Percentiles rank a stretch among this genome's conserved stretches.
These are phyloP conservation scores for Backusella morwellensis DNA, from an alignment of 192 early-diverging fungal genomes.

Conservation along the genomic window DNA sequence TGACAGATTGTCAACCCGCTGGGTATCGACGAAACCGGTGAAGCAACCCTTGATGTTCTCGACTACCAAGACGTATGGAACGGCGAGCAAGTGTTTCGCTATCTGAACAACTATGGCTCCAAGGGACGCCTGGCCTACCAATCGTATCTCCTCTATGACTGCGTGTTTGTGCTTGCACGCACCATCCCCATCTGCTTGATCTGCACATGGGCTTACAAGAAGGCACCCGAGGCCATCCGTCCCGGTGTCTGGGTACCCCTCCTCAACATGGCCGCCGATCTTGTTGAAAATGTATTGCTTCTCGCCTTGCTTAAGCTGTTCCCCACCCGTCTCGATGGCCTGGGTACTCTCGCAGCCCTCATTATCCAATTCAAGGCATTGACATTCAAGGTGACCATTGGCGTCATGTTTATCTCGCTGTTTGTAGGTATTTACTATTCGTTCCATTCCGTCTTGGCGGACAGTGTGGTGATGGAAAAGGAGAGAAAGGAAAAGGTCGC, in stretches of 20 bases:
- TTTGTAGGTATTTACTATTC: constrained; percentile 30
- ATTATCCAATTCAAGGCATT: constrained; percentile 24
- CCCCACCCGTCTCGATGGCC: constrained; percentile 7
- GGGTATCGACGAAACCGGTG: constrained; percentile 5
- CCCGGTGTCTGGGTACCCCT: constrained; percentile 27
- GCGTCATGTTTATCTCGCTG: neutral
- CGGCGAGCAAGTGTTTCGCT: constrained; percentile 7
- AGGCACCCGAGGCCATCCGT: constrained; percentile 10
- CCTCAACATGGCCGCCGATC: constrained; percentile 6
- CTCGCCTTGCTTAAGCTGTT: constrained; percentile 7
- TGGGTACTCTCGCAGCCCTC: constrained; percentile 1
- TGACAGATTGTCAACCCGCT: constrained; percentile 31
- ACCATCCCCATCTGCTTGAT: constrained; percentile 21
- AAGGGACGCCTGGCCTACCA: constrained; percentile 22
- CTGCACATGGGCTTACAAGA: constrained; percentile 11
- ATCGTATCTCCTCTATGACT: constrained; percentile 22
- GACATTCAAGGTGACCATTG: constrained; percentile 8
- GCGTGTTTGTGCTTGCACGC: constrained; percentile 21
- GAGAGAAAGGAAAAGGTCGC: constrained; percentile 16
- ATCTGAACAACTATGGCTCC: constrained; percentile 16
- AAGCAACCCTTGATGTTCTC: constrained; percentile 29
- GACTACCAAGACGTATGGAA: constrained; percentile 30
- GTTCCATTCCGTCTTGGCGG: constrained; percentile 29
- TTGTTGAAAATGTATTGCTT: constrained; percentile 21
- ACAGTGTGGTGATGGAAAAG: constrained; percentile 36